Evolutionary conservation across 805 yeast species (phyloP), one percentile per base, ranked within the genome.

Genomic region (Ogataea henricii): DNA sequence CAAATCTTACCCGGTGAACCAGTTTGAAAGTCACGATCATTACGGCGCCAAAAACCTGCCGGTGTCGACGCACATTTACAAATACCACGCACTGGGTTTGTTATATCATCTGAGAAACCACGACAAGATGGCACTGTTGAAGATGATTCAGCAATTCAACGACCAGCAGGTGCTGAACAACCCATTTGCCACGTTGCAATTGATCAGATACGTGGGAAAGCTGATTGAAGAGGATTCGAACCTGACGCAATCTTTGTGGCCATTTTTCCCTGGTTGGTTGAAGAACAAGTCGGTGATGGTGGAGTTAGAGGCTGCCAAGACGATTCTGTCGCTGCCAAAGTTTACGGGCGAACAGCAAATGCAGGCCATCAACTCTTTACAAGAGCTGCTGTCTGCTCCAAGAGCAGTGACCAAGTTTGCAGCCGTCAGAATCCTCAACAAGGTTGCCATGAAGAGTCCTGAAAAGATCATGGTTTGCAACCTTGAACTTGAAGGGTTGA

Each of bases 11-110:
- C 79, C 80, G 3, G 52, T 72, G 26, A 67, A 70, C 49, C 82
- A 76, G 60, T 78, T 74, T 57, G 71, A 74, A 49, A 69, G 73
- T 42, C 83, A 79, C 55, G 84, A 78, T 53, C 79, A 73, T 56
- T 83, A 80, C 59, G 83, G 82, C 29, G 58, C 68, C 51, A 71
- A 77, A 46, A 77, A 76, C 47, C 66, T 78, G 51, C 86, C 92
- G 43, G 73, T 82, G 14, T 82, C 92, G 37, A 81, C 95, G 17
- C 83, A 78, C 68, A 85, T 89, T 76, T 79, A 96, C 49, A 98
- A 94, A 73, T 94, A 92, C 70, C 98, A 94, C 68, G 97, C 99
- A 2, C 74, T 94, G 57, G 97, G 97, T 20, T 77, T 94, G 59
- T 72, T 95, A 58, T 91, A 90, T 66, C 87, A 87, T 58, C 77